Evolutionary conservation across 352 stramenopile species (phyloP).

Genomic region (Globisporangium iwayamae): DNA sequence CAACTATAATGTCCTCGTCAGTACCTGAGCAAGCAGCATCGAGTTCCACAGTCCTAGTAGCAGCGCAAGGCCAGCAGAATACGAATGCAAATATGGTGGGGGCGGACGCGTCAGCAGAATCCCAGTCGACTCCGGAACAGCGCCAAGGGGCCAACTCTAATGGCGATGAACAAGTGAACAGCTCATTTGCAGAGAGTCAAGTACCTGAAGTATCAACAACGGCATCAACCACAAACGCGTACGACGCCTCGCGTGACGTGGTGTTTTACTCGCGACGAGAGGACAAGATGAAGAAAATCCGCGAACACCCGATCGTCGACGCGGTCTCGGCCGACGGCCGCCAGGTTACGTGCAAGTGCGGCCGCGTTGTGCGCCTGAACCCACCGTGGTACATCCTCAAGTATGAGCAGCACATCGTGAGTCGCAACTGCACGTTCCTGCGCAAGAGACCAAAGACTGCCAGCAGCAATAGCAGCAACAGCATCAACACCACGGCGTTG

Average conservation of each 20-base stretch:
- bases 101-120: not conserved
- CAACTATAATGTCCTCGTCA: not conserved
- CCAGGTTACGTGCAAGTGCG: constrained; percentile 63
- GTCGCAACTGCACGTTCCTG: constrained; percentile 73
- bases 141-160: not conserved
- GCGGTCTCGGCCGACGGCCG: constrained; percentile 48
- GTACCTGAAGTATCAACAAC: not conserved
- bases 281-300: constrained; percentile 60
- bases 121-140: not conserved
- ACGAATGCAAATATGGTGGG: not conserved
- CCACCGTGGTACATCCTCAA: constrained; percentile 86
- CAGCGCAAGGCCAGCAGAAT: not conserved
- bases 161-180: not conserved
- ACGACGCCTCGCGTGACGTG: constrained; percentile 23
- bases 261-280: constrained; percentile 52
- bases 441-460: constrained; percentile 23
- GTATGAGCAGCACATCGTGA: constrained; percentile 83
- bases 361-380: constrained; percentile 65
- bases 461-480: not conserved
- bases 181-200: not conserved
- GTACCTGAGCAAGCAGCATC: not conserved
- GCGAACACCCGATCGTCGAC: constrained; percentile 51
- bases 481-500: not conserved
- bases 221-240: constrained; percentile 22
- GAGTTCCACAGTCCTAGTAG: not conserved